phyloP scores from a whole-genome alignment of 148 eudicot genomes.

The Heliamphora exappendiculata region DNA sequence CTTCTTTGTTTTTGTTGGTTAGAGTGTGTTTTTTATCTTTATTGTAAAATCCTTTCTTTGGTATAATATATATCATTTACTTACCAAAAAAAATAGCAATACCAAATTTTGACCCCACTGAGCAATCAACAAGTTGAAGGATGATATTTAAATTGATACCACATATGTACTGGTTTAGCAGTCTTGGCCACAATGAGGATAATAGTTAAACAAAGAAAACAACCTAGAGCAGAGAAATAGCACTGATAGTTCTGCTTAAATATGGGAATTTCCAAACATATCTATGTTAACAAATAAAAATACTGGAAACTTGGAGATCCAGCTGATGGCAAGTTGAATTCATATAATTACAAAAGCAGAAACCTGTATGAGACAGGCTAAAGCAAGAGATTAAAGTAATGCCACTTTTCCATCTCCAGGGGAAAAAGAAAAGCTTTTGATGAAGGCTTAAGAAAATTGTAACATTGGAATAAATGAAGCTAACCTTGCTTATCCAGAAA shows the following conservation, averaged over 20 bases:
- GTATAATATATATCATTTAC: too few species aligned
- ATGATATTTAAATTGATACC: neutral
- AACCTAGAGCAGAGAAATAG: neutral
- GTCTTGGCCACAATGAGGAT: neutral
- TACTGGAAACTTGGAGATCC: neutral
- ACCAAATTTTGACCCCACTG: neutral
- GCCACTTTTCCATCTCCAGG: neutral
- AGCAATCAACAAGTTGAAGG: neutral
- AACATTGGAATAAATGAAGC: neutral
- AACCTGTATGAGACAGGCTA: neutral
- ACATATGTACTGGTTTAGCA: too few species aligned
- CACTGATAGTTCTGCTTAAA: neutral
- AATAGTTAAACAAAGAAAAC: neutral
- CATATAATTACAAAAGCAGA: neutral
- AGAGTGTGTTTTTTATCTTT: too few species aligned
- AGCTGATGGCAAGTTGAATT: neutral
- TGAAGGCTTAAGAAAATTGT: neutral
- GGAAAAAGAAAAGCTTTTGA: neutral
- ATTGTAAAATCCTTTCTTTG: too few species aligned
- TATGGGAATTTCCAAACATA: neutral
- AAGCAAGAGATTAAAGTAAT: constrained; percentile 2
- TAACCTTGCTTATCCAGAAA: constrained; percentile 97
- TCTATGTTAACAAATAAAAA: neutral
- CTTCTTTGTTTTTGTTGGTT: too few species aligned
- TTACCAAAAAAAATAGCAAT: too few species aligned